Percentiles rank a stretch among this genome's conserved stretches.
Evolutionary conservation across 768 basidiomycete species (phyloP).

Genomic region (Heimioporus sp.): DNA sequence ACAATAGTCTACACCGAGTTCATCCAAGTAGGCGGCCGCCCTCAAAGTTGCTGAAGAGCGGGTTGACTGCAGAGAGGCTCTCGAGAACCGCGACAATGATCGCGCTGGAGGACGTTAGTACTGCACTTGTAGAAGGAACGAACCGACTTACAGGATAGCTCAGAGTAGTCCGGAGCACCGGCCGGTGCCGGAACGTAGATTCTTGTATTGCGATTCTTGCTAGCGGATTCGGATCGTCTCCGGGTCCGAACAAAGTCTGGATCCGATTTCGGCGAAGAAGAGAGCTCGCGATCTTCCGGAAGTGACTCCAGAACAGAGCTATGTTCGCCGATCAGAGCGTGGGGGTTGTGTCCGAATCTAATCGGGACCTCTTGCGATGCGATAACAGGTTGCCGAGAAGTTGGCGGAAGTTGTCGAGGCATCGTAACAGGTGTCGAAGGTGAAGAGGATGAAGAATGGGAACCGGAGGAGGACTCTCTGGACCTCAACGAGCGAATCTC

Average conservation of each 20-base stretch:
- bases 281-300: slow-evolving; percentile 49
- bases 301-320: slow-evolving; percentile 41
- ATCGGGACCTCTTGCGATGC: slow-evolving; percentile 22
- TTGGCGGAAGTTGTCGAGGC: slow-evolving; percentile 15
- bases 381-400: slow-evolving; percentile 20
- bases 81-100: slow-evolving; percentile 18
- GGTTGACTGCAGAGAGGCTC: slow-evolving; percentile 31
- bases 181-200: slow-evolving; percentile 19
- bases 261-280: slow-evolving; percentile 16
- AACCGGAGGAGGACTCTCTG: slow-evolving; percentile 24
- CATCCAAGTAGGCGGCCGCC: slow-evolving; percentile 27
- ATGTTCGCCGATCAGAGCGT: slow-evolving; percentile 14
- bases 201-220: slow-evolving; percentile 13
- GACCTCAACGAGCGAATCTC: slow-evolving; percentile 10
- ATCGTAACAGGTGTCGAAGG: slow-evolving; percentile 20
- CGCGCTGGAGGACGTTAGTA: slow-evolving; percentile 15
- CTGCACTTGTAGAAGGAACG: background rate
- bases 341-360: slow-evolving; percentile 30
- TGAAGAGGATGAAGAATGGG: slow-evolving; percentile 25
- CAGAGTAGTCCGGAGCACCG: slow-evolving; percentile 3
- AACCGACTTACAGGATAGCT: slow-evolving; percentile 13
- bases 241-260: slow-evolving; percentile 6
- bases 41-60: slow-evolving; percentile 26
- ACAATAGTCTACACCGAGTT: slow-evolving; percentile 29
- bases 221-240: slow-evolving; percentile 16